Base-by-base conservation (phyloP, 768 basidiomycete genomes). In the Rhizopogon vesiculosus region DNA sequence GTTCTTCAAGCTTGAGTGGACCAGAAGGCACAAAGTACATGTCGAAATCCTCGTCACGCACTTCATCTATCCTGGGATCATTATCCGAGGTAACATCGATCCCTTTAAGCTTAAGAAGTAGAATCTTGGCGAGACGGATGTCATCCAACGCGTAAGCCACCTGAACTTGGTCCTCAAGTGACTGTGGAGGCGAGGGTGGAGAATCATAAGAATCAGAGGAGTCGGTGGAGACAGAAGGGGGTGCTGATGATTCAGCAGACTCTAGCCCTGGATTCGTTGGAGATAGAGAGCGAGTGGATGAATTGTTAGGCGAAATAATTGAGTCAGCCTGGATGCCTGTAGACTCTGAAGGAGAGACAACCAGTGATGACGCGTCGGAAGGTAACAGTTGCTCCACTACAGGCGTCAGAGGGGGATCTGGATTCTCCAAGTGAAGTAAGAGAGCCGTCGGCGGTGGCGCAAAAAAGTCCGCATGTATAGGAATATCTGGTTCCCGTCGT, bases 141-240 rank as follows among this genome's bases (percentile, higher is more conserved):
- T 88, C 74, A 66, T 87, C 85, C 59, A 77, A 73, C 0, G 85
- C 83, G 62, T 87, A 87, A 7, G 86, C 86, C 61, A 78, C 73
- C 62, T 86, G 84, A 39, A 87, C 76, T 66, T 82, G 82, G 74
- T 86, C 86, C 49, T 80, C 77, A 57, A 87, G 77, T 0, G 82
- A 68, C 19, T 63, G 70, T 3, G 79, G 67, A 46, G 77, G 61
- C 5, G 72, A 66, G 0, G 73, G 76, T 0, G 75, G 78, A 0
- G 78, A 77, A 63, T 78, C 78, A 64, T 75, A 76, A 67, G 77
- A 76, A 64, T 78, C 64, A 15, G 65, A 55, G 9, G 48, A 60
- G 12, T 38, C 35, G 13, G 35, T 38, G 12, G 71, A 60, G 12
- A 66, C 51, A 60, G 69, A 33, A 64, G 63, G 51, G 66, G 69